These are phyloP conservation scores for Melaleuca alternifolia DNA, from an alignment of 345 rosid species.

Conservation along the genomic window DNA sequence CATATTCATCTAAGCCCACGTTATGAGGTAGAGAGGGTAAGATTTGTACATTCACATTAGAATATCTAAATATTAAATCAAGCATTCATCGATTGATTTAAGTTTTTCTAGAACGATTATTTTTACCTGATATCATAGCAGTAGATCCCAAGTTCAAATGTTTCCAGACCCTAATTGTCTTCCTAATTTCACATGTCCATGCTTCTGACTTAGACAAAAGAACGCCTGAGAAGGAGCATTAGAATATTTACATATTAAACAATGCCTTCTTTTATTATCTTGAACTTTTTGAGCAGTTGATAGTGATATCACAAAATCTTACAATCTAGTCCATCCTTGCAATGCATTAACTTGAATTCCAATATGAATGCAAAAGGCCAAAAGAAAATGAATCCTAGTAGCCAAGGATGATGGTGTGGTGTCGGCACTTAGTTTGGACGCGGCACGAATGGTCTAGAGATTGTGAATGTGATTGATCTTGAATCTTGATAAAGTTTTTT, in stretches of 20 bases:
- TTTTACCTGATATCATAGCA: rapidly evolving
- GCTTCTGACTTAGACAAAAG: rapidly evolving
- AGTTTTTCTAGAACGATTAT: rapidly evolving
- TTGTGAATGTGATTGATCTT: not conserved
- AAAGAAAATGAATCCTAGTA: not conserved
- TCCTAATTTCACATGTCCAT: not conserved
- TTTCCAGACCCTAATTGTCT: not conserved
- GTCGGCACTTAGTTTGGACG: not conserved
- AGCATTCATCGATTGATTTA: not conserved
- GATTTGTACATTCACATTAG: not conserved
- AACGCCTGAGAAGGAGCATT: rapidly evolving
- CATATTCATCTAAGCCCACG: not conserved
- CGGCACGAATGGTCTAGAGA: not conserved
- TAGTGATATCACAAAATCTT: rapidly evolving
- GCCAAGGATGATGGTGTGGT: not conserved
- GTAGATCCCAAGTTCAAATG: rapidly evolving
- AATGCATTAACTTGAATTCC: not conserved
- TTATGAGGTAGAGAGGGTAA: not conserved
- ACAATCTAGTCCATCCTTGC: rapidly evolving
- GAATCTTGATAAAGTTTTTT: not conserved
- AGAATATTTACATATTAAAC: not conserved
- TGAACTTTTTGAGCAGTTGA: not conserved
- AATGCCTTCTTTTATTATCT: rapidly evolving
- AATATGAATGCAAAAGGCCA: not conserved
- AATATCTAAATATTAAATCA: not conserved